These are phyloP conservation scores for Panaeolus cyanescens DNA, from an alignment of 768 basidiomycete genomes.

Conservation along the genomic window DNA sequence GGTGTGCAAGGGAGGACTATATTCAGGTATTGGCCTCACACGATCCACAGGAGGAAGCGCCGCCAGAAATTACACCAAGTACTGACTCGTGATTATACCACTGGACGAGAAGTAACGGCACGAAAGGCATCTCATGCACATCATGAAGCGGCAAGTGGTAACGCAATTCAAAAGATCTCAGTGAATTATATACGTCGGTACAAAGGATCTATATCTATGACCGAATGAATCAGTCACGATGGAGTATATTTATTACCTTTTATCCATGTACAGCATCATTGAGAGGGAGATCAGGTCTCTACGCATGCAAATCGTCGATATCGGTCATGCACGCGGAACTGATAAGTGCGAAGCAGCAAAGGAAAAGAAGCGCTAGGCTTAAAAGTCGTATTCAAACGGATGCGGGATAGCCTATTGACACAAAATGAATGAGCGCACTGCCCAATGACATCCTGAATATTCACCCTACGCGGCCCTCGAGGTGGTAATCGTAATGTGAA, in stretches of 20 bases:
- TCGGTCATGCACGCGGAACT: neutral
- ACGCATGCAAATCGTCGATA: neutral
- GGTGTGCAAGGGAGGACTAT: neutral
- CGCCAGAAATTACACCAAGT: neutral
- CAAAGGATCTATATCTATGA: neutral
- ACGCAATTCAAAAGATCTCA: neutral
- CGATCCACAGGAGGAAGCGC: neutral
- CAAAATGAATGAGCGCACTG: neutral
- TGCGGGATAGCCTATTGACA: neutral
- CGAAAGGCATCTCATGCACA: neutral
- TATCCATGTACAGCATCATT: neutral
- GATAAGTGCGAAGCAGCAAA: neutral
- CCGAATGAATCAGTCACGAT: neutral
- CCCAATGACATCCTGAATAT: neutral
- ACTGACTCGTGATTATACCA: neutral
- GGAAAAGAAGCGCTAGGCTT: neutral
- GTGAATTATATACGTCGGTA: neutral
- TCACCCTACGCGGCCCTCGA: neutral
- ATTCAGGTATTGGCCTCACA: neutral
- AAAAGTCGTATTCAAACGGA: neutral
- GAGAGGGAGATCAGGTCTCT: neutral
- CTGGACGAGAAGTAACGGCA: neutral
- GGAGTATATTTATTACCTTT: neutral
- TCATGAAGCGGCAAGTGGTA: neutral
- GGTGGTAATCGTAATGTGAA: neutral